Base-by-base conservation (phyloP, 441 rosid genomes). In the Sinapis alba region DNA sequence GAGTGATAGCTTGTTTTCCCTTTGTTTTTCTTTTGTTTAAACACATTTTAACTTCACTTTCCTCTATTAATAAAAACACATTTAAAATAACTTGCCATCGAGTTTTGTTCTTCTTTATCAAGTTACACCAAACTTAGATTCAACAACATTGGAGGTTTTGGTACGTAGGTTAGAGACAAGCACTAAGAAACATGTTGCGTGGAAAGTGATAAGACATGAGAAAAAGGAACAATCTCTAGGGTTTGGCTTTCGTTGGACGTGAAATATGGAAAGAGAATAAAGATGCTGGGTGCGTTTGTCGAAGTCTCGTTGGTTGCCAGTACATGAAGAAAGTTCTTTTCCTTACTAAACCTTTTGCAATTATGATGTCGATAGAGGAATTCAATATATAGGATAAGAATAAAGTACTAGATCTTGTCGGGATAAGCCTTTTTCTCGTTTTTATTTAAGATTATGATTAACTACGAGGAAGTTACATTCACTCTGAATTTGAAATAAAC, bases 371-470 rank as follows among this genome's bases (percentile, higher is more conserved):
- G 62, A 60, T 67, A 18, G 78, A 75, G 43, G 32, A 50, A 59
- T 60, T 41, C 47, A 38, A 38, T 75, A 47, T 67, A 24, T 51
- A 68, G 64, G 74, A 75, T 68, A 68, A 75, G 69, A 53, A 68
- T 68, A 75, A 68, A 75, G 58, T 51, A 34, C 56, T 68, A 68
- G 73, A 75, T 68, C 68, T 68, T 75, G 73, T 75, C 78, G 78
- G 73, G 68, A 75, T 68, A 47, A 16, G 24, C 57, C 41, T 23
- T 65, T 43, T 24, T 0, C 62, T 20, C 53, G 9, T 50, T 18
- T 50, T 16, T 7, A 50, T 50, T 50, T 18, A 18, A 50, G 56
- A 50, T 50, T 50, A 4, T 73, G 56, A 64, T 12, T 23, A 53
- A 34, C 53, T 47, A 20, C 36, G n/a, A 6, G 27, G n/a, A 51